Evolutionary conservation across 2,329 filamentous ascomycete genomes (phyloP).

Genomic region (Xylaria sp.): DNA sequence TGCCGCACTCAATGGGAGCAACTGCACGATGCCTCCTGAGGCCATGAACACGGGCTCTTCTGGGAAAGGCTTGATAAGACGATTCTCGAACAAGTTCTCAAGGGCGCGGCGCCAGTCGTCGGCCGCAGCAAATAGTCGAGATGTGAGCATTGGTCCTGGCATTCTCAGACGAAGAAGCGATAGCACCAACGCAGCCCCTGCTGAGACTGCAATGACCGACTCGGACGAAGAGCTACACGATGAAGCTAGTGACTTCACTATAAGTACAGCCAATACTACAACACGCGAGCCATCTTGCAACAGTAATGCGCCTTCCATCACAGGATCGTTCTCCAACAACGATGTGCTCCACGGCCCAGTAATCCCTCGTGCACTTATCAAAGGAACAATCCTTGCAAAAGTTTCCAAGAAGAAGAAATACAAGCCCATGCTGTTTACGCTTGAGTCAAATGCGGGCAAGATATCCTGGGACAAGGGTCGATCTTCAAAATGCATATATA

Average conservation of each 20-base stretch:
- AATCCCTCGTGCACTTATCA: conserved; percentile 76
- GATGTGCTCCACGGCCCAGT: conserved; percentile 68
- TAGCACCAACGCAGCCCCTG: conserved; percentile 75
- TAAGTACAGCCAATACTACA: conserved; percentile 51
- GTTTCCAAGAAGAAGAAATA: conserved; percentile 81
- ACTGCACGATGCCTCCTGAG: conserved; percentile 61
- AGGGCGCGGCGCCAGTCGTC: conserved; percentile 77
- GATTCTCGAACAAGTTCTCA: conserved; percentile 77
- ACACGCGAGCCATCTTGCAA: conserved; percentile 55
- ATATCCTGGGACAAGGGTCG: conserved; percentile 85
- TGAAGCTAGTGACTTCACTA: conserved; percentile 54
- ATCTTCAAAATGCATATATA: conserved; percentile 83
- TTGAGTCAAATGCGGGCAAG: conserved; percentile 84
- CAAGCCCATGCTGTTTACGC: conserved; percentile 72
- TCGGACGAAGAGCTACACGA: conserved; percentile 65
- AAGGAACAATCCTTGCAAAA: conserved; percentile 80
- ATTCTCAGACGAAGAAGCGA: conserved; percentile 88
- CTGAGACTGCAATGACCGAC: conserved; percentile 53
- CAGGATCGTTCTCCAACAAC: conserved; percentile 46
- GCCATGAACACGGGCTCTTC: conserved; percentile 38
- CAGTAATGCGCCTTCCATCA: conserved; percentile 54
- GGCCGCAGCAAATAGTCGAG: conserved; percentile 75
- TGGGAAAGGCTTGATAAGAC: conserved; percentile 70
- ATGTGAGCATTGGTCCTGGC: conserved; percentile 87
- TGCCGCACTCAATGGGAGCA: conserved; percentile 57